Percentiles rank a stretch among this genome's conserved stretches.
phyloP scores from a whole-genome alignment of 2,329 filamentous ascomycete genomes.

The Ophiostoma piceae region DNA sequence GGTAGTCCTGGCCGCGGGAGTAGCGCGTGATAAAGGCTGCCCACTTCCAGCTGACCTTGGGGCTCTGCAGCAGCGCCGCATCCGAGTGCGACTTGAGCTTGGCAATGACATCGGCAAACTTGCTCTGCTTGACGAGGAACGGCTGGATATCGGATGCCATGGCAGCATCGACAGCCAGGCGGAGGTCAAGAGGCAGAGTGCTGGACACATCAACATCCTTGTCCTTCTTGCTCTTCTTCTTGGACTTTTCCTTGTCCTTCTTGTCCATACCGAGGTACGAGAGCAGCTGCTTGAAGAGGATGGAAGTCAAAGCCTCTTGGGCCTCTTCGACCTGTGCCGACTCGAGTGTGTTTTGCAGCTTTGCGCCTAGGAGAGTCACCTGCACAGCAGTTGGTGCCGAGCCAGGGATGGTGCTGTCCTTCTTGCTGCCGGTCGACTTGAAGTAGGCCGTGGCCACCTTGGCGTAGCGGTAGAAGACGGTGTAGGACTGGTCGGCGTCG shows the following conservation, averaged over 20 bases:
- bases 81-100: conserved; percentile 27
- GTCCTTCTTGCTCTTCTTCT: conserved; percentile 18
- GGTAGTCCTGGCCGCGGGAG: conserved; percentile 33
- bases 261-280: conserved; percentile 16
- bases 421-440: neutral
- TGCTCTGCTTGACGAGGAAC: conserved; percentile 20
- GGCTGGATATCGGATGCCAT: conserved; percentile 26
- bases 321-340: neutral
- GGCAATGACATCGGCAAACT: conserved; percentile 3
- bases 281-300: conserved; percentile 19
- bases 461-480: conserved; percentile 14
- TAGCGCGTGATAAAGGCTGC: conserved; percentile 41
- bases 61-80: conserved; percentile 26
- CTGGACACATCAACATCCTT: neutral
- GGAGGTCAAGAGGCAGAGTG: conserved; percentile 23
- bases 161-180: conserved; percentile 29
- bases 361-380: conserved; percentile 14
- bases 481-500: conserved; percentile 20
- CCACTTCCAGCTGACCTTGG: conserved; percentile 41
- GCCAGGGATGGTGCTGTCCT: neutral
- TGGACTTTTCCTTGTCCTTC: conserved; percentile 9
- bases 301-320: conserved; percentile 1
- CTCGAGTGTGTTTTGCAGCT: neutral
- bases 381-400: neutral
- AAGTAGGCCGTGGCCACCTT: neutral